Conservation (phyloP, 352 stramenopile species). For the Phytophthora megakarya region DNA sequence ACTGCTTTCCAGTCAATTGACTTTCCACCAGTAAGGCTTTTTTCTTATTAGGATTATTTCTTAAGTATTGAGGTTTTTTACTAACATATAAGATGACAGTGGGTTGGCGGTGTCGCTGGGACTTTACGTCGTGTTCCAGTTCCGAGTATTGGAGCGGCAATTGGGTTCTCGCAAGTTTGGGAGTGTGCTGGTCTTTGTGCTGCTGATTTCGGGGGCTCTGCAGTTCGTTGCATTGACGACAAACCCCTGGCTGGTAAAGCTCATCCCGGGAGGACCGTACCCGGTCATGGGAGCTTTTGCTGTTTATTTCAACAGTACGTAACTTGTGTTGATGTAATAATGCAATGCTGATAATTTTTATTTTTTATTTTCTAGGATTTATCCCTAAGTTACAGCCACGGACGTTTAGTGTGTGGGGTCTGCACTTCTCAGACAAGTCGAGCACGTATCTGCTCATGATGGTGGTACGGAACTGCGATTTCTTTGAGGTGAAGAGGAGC, state of each 20-base stretch:
- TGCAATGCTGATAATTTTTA: neutral
- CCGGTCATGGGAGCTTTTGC: slow-evolving; percentile 70
- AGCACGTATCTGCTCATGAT: slow-evolving; percentile 55
- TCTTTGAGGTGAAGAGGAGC: neutral
- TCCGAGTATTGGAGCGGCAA: slow-evolving; percentile 79
- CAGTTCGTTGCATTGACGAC: slow-evolving; percentile 54
- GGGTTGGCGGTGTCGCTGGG: slow-evolving; percentile 78
- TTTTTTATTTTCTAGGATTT: slow-evolving; percentile 50
- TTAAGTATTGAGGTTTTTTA: slow-evolving; percentile 6
- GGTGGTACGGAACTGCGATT: slow-evolving; percentile 51
- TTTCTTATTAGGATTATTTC: neutral
- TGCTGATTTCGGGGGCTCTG: slow-evolving; percentile 53
- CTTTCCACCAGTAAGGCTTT: slow-evolving; percentile 70
- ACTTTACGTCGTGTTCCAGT: slow-evolving; percentile 88
- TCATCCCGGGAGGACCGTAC: slow-evolving; percentile 70
- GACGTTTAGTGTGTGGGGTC: slow-evolving; percentile 40
- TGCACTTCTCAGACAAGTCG: slow-evolving; percentile 87
- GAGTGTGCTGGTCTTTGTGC: slow-evolving; percentile 70
- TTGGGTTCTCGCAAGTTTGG: slow-evolving; percentile 89
- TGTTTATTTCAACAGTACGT: slow-evolving; percentile 82
- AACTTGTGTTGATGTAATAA: neutral
- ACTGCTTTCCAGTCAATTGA: slow-evolving; percentile 68
- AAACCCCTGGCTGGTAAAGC: slow-evolving; percentile 40
- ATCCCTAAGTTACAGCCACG: slow-evolving; percentile 76
- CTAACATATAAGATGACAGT: slow-evolving; percentile 37